These are phyloP conservation scores for Gracilariopsis chorda DNA, from an alignment of 23 red algal species.

Conservation along the genomic window DNA sequence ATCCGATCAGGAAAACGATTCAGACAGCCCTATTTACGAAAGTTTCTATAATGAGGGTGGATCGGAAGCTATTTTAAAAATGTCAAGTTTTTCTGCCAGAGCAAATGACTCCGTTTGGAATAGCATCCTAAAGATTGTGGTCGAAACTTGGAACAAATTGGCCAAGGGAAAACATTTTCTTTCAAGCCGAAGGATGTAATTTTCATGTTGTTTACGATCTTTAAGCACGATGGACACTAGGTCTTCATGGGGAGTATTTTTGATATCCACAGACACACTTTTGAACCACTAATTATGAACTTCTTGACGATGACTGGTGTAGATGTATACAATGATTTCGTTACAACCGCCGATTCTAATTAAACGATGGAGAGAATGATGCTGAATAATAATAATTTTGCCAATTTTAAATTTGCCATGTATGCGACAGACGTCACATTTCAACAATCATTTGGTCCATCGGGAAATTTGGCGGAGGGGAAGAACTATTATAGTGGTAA, in stretches of 20 bases:
- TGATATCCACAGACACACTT: neutral
- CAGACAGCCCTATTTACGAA: neutral
- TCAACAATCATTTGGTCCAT: neutral
- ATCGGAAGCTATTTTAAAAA: neutral
- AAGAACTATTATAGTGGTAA: constrained; percentile 16
- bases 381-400: neutral
- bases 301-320: neutral
- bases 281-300: neutral
- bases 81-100: neutral
- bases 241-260: neutral
- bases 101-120: neutral
- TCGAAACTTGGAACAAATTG: neutral
- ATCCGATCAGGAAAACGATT: neutral
- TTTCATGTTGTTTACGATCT: neutral
- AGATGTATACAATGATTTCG: neutral
- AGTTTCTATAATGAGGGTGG: neutral
- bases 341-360: neutral
- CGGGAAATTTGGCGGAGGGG: neutral
- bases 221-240: constrained; percentile 7
- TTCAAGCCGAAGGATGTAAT: neutral
- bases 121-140: neutral
- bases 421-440: constrained; percentile 4
- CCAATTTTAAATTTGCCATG: neutral
- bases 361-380: neutral
- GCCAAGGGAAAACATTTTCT: neutral